Base-by-base conservation (phyloP, 2,329 filamentous ascomycete genomes). In the Fusarium dimerum region DNA sequence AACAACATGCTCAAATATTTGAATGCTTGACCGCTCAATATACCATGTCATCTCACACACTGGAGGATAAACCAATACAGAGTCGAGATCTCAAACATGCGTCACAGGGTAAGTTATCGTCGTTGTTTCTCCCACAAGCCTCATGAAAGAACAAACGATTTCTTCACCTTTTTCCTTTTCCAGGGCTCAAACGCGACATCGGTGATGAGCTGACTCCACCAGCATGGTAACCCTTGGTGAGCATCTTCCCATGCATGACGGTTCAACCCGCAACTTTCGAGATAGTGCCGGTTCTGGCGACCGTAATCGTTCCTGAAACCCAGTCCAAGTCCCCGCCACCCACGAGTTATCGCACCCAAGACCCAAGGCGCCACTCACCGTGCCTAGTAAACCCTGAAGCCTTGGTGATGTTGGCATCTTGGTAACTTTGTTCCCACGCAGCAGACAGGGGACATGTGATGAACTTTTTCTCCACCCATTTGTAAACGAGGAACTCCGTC, bases 191-290 rank as follows among this genome's bases (percentile, higher is more conserved):
- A 47, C 40, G 48, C 42, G 39, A 59, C 26, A 50, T 57, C 17
- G 44, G 36, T 40, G 41, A 38, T 48, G 29, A 44, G 43, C 43
- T 45, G 40, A 48, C 57, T 60, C 62, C 55, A 62, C 58, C 58
- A 41, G 45, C 53, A 45, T 44, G 47, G 42, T 54, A 47, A 50
- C 49, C 53, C 50, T 43, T 54, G 52, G 58, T 61, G 59, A 16
- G 58, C 63, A 66, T 67, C 61, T 62, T 54, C 60, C 53, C 56
- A 66, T 68, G 66, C 66, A 69, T 54, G 52, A 60, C 66, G 66
- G 66, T 68, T 69, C 65, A 69, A 66, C 66, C 66, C 66, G 66
- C 64, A 65, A 63, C 64, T 68, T 62, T 66, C 60, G 45, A 62
- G 55, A 65, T 65, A 65, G 63, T 64, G 65, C 59, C 61, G 61